A percentile compares a stretch with the other conserved stretches of the same genome.
These are phyloP conservation scores for Entamoeba invadens DNA, from an alignment of 208 protist genomes.

Conservation along the genomic window DNA sequence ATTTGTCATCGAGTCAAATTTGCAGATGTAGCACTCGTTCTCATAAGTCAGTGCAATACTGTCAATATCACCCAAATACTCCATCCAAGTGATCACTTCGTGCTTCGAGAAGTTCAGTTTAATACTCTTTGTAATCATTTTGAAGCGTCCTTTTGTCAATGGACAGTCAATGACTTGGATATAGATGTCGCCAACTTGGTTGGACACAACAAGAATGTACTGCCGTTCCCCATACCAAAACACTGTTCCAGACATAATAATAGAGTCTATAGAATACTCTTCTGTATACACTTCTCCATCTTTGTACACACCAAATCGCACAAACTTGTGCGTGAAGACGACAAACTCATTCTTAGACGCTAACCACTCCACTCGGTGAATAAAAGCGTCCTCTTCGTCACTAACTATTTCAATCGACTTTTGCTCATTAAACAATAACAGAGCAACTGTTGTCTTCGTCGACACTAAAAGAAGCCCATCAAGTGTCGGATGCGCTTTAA, in stretches of 20 bases:
- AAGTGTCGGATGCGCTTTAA: neutral
- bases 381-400: neutral
- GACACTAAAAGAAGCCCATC: neutral
- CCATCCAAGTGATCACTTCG: neutral
- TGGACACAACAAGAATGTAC: neutral
- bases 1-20: neutral
- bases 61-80: neutral
- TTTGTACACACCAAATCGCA: neutral
- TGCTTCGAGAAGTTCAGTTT: neutral
- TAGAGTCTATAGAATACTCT: neutral
- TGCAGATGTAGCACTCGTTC: neutral
- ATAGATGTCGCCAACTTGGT: neutral
- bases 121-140: neutral
- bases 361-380: neutral
- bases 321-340: neutral
- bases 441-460: neutral
- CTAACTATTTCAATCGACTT: neutral
- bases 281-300: neutral
- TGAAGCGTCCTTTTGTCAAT: neutral
- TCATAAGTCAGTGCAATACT: neutral
- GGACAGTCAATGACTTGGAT: neutral
- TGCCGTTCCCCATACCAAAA: neutral
- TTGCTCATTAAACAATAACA: neutral
- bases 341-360: neutral
- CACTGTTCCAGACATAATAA: neutral